Evolutionary conservation across 1,284 basidiomycete genomes (phyloP).

Genomic region (Rhodotorula mucilaginosa): DNA sequence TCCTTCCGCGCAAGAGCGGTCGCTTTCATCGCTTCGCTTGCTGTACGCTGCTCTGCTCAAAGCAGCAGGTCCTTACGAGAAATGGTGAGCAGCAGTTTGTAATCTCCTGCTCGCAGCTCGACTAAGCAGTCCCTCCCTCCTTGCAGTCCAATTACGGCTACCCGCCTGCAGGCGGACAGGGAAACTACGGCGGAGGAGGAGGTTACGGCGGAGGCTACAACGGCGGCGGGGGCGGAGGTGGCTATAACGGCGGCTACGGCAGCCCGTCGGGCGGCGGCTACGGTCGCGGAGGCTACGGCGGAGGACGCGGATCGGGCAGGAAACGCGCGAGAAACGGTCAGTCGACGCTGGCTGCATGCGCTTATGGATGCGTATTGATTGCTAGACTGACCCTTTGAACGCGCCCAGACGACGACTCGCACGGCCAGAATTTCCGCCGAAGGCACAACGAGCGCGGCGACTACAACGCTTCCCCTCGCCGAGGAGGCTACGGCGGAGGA

Average conservation of each 20-base stretch:
- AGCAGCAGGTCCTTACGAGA: too few species aligned
- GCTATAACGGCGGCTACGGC: conserved; percentile 6
- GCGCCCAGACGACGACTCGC: conserved; percentile 32
- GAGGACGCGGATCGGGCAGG: conserved; percentile 18
- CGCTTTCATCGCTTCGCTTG: too few species aligned
- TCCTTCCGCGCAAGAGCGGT: too few species aligned
- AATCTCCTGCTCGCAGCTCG: not conserved
- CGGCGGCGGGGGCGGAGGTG: conserved; percentile 18
- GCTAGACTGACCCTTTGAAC: not conserved
- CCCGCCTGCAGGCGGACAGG: not conserved
- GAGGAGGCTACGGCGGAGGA: conserved; percentile 9
- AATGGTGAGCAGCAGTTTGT: not conserved
- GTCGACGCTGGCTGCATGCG: not conserved
- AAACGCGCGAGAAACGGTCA: conserved; percentile 35
- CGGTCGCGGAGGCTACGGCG: conserved; percentile 29
- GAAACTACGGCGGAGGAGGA: not conserved
- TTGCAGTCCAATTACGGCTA: conserved; percentile 10
- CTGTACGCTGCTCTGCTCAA: too few species aligned
- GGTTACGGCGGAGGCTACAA: conserved; percentile 13
- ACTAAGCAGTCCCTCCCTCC: not conserved
- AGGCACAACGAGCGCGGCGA: conserved; percentile 28
- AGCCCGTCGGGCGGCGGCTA: conserved; percentile 10
- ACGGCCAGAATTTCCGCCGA: conserved; percentile 8
- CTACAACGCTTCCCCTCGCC: conserved; percentile 15
- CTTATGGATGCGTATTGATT: too few species aligned